A percentile compares a stretch with the other conserved stretches of the same genome.
These are phyloP conservation scores for Ascochyta fabae DNA, from an alignment of 2,329 filamentous ascomycete species.

Conservation along the genomic window DNA sequence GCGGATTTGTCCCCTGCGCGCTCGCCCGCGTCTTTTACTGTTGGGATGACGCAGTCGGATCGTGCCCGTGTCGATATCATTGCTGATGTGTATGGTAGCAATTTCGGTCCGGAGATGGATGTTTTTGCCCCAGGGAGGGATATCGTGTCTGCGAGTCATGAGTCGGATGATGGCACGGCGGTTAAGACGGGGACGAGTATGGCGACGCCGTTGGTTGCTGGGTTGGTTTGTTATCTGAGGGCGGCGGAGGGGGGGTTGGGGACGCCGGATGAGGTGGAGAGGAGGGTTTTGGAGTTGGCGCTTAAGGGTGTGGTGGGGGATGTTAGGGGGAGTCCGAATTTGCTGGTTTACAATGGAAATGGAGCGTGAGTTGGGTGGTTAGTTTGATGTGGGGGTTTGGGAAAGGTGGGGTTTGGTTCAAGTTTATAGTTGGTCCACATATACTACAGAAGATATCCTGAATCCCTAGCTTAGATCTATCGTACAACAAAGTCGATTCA, in stretches of 20 bases:
- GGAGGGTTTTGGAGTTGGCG: background rate
- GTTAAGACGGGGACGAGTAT: slow-evolving; percentile 66
- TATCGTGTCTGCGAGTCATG: slow-evolving; percentile 52
- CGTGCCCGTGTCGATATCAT: slow-evolving; percentile 29
- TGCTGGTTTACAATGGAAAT: slow-evolving; percentile 5
- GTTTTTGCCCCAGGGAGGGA: slow-evolving; percentile 46
- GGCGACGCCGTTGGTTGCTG: slow-evolving; percentile 71
- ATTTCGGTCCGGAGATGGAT: slow-evolving; percentile 43
- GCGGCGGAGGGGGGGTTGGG: slow-evolving; percentile 43
- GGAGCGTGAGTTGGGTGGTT: background rate
- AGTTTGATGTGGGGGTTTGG: too few species aligned
- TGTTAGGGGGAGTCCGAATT: background rate
- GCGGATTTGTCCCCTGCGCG: slow-evolving; percentile 38
- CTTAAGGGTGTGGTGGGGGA: slow-evolving; percentile 2
- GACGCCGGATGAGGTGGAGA: background rate
- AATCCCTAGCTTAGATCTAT: background rate
- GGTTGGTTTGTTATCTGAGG: slow-evolving; percentile 72
- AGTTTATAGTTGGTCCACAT: too few species aligned
- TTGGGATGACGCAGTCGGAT: slow-evolving; percentile 42
- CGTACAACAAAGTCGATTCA: background rate
- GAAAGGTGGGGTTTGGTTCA: too few species aligned
- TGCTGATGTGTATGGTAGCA: slow-evolving; percentile 15
- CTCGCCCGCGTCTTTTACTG: slow-evolving; percentile 40
- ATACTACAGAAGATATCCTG: too few species aligned
- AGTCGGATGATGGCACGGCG: slow-evolving; percentile 47